Evolutionary conservation across 139 green algal species (phyloP).

Genomic region (Chlorella sp.): DNA sequence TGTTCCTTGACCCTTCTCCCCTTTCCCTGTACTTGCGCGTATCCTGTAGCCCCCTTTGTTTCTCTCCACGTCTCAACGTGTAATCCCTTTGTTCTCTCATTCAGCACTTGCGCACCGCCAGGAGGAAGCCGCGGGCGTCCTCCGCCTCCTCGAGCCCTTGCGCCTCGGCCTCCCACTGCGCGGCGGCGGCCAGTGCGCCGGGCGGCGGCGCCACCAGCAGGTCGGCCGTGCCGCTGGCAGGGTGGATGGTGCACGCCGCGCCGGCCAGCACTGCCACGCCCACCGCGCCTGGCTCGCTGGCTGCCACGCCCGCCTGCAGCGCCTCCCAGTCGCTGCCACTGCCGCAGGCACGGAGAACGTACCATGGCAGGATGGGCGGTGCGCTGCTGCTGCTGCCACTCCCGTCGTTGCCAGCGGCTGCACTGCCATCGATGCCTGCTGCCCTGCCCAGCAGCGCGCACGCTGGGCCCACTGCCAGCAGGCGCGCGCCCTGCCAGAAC

Average conservation of each 20-base stretch:
- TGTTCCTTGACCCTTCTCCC: too few species aligned
- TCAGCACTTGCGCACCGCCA: neutral
- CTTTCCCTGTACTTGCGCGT: too few species aligned
- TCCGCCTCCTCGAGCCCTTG: constrained; percentile 28
- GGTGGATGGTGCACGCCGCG: constrained; percentile 11
- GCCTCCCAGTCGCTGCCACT: constrained; percentile 9
- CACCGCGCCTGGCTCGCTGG: neutral
- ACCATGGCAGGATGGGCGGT: constrained; percentile 34
- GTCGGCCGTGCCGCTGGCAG: constrained; percentile 14
- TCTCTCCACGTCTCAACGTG: neutral
- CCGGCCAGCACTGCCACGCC: constrained; percentile 17
- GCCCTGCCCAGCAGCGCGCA: constrained; percentile 25
- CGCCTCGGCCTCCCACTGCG: neutral
- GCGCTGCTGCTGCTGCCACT: neutral
- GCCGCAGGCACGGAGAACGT: constrained; percentile 20
- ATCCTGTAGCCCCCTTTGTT: too few species aligned
- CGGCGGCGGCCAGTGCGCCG: constrained; percentile 15
- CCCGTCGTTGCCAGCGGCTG: too few species aligned
- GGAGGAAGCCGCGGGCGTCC: constrained; percentile 29
- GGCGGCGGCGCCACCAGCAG: constrained; percentile 29
- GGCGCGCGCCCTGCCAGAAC: constrained; percentile 7
- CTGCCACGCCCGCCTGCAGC: constrained; percentile 2
- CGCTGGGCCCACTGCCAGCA: constrained; percentile 10
- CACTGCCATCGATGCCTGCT: neutral
- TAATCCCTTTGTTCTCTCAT: neutral